Percentiles rank a stretch among this genome's conserved stretches.
phyloP scores from a whole-genome alignment of 164 flowering plant species.

The Hamamelis virginiana region DNA sequence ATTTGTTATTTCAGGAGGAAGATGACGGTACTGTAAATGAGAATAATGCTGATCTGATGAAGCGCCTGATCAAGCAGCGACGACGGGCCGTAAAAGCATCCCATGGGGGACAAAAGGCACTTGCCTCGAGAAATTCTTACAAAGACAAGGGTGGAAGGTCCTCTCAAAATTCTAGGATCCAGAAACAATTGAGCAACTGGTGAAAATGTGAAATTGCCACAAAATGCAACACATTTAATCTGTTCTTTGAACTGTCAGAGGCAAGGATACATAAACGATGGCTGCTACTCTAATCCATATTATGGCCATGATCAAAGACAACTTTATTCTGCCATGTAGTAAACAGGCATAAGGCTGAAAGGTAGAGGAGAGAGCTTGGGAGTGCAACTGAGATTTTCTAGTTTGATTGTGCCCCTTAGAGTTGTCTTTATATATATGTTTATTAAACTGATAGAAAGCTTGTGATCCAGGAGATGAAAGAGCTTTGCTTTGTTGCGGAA shows the following conservation, averaged over 20 bases:
- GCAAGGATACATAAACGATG: too few relatives aligned
- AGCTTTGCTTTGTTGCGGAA: too few relatives aligned
- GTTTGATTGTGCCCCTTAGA: too few relatives aligned
- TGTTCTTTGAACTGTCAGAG: neutral
- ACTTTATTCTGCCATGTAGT: too few relatives aligned
- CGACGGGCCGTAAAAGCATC: constrained; percentile 58
- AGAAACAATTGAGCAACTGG: constrained; percentile 51
- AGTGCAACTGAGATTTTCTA: too few relatives aligned
- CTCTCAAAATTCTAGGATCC: constrained; percentile 61
- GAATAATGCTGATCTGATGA: constrained; percentile 45
- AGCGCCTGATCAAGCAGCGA: constrained; percentile 68
- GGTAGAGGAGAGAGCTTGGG: too few relatives aligned
- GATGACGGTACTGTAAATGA: constrained; percentile 19
- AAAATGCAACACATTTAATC: neutral
- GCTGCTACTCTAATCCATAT: too few relatives aligned
- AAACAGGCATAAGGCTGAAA: too few relatives aligned
- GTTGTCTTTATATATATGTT: too few relatives aligned
- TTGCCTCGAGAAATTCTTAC: constrained; percentile 65
- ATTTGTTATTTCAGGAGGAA: constrained; percentile 24
- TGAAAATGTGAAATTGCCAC: constrained; percentile 17
- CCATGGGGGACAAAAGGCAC: constrained; percentile 43
- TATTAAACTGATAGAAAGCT: too few relatives aligned
- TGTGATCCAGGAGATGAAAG: too few relatives aligned
- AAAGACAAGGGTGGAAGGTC: constrained; percentile 86
- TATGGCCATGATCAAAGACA: too few relatives aligned